Conservation (phyloP, 495 filamentous ascomycete genomes). For the Copromyces sp. region DNA sequence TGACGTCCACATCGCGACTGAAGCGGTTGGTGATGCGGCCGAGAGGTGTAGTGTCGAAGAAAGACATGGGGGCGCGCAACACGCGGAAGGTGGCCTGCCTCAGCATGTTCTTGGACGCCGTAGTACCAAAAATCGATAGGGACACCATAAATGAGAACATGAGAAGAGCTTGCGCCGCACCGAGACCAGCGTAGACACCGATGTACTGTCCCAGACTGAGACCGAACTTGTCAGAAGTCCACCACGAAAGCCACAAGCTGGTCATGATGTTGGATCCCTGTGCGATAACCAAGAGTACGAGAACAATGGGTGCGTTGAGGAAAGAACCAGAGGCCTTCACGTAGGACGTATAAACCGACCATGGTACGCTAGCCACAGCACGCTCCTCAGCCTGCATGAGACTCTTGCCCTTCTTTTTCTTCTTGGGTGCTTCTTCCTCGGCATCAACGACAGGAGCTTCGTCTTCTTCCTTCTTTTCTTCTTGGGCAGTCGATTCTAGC, state of each 20-base stretch:
- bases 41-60: constrained; percentile 93
- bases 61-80: constrained; percentile 86
- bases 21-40: constrained; percentile 98
- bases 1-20: constrained; percentile 85
- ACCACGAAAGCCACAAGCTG: constrained; percentile 86
- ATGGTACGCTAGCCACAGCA: constrained; percentile 69
- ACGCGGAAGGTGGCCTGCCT: constrained; percentile 70
- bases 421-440: constrained; percentile 44
- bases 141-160: constrained; percentile 57
- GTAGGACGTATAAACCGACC: constrained; percentile 75
- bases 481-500: constrained; percentile 72
- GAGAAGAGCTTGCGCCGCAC: constrained; percentile 58
- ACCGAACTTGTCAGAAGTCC: constrained; percentile 67
- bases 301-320: constrained; percentile 54
- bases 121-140: constrained; percentile 70
- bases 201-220: constrained; percentile 66
- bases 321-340: constrained; percentile 67
- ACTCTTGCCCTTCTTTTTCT: constrained; percentile 48
- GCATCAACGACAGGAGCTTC: constrained; percentile 30
- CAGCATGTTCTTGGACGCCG: constrained; percentile 72
- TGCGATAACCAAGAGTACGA: constrained; percentile 55
- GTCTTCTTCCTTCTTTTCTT: constrained; percentile 49
- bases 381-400: constrained; percentile 91
- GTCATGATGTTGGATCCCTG: constrained; percentile 81
- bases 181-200: constrained; percentile 74